Percentiles rank a stretch among this genome's conserved stretches.
Conservation (phyloP, 768 basidiomycete species). For the Lactarius quietus region DNA sequence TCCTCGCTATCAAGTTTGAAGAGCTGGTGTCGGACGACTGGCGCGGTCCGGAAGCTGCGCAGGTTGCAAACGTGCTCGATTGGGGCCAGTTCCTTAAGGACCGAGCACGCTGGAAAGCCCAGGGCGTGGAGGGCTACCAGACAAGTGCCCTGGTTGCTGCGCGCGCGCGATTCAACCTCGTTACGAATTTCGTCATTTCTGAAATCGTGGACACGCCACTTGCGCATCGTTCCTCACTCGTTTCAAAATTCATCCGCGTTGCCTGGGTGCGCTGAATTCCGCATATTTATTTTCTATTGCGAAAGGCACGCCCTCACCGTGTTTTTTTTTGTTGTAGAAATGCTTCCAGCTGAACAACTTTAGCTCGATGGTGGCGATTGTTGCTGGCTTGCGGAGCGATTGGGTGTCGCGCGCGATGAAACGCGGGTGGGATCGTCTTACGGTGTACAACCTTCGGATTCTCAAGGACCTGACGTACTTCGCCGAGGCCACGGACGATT, state of each 20-base stretch:
- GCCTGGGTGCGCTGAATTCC: conserved; percentile 61
- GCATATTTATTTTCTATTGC: not conserved
- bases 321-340: conserved; percentile 48
- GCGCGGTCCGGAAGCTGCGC: conserved; percentile 48
- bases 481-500: conserved; percentile 60
- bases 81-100: conserved; percentile 84
- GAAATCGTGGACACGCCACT: conserved; percentile 78
- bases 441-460: conserved; percentile 68
- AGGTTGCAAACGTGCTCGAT: conserved; percentile 65
- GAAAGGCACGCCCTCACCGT: not conserved
- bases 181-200: conserved; percentile 74
- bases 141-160: conserved; percentile 71
- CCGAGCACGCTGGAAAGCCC: conserved; percentile 61
- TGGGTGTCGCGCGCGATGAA: conserved; percentile 64
- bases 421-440: conserved; percentile 62
- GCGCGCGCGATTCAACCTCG: conserved; percentile 79
- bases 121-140: conserved; percentile 53
- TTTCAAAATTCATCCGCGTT: conserved; percentile 78
- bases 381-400: conserved; percentile 68
- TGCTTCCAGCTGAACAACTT: conserved; percentile 75
- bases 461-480: conserved; percentile 69
- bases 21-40: conserved; percentile 78
- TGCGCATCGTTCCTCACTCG: conserved; percentile 57
- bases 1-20: conserved; percentile 81
- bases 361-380: conserved; percentile 73